Evolutionary conservation across 2,329 filamentous ascomycete species (phyloP).

Genomic region (Fusarium dlaminii): DNA sequence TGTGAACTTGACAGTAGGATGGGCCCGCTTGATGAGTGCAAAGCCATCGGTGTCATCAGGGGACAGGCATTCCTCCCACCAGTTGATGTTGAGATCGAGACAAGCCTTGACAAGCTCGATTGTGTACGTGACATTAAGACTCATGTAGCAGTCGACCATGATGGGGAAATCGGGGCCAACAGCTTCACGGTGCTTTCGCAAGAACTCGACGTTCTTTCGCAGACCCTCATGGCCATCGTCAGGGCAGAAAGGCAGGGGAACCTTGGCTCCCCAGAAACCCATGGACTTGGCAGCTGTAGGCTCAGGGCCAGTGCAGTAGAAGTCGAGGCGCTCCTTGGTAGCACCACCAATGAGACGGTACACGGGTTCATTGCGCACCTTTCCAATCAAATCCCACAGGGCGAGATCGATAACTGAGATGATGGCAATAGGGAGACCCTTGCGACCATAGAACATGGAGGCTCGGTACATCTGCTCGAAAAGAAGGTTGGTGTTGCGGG

Average conservation of each 20-base stretch:
- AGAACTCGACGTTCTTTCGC: slow-evolving; percentile 88
- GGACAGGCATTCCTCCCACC: slow-evolving; percentile 95
- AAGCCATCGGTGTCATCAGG: slow-evolving; percentile 95
- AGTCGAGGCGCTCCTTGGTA: slow-evolving; percentile 83
- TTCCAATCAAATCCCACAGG: slow-evolving; percentile 91
- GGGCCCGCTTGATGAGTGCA: slow-evolving; percentile 86
- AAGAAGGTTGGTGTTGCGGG: slow-evolving; percentile 87
- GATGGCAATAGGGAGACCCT: slow-evolving; percentile 87
- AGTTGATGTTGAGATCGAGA: slow-evolving; percentile 88
- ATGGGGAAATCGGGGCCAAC: slow-evolving; percentile 92
- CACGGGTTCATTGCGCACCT: slow-evolving; percentile 90
- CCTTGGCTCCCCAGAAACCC: slow-evolving; percentile 92
- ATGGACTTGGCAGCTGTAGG: slow-evolving; percentile 81
- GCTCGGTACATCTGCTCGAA: slow-evolving; percentile 97
- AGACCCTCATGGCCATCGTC: slow-evolving; percentile 86
- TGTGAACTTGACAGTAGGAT: slow-evolving; percentile 91
- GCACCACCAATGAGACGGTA: slow-evolving; percentile 94
- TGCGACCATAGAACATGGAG: slow-evolving; percentile 96
- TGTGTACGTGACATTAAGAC: slow-evolving; percentile 89
- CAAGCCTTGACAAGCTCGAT: slow-evolving; percentile 89
- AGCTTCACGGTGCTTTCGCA: slow-evolving; percentile 82
- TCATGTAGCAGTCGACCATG: slow-evolving; percentile 98
- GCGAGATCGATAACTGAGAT: slow-evolving; percentile 96
- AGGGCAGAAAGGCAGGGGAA: slow-evolving; percentile 88
- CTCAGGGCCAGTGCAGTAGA: slow-evolving; percentile 94